Evolutionary conservation across 192 early-diverging fungal species (phyloP), one percentile per base, ranked within the genome.

Genomic region (Linnemannia zychae): DNA sequence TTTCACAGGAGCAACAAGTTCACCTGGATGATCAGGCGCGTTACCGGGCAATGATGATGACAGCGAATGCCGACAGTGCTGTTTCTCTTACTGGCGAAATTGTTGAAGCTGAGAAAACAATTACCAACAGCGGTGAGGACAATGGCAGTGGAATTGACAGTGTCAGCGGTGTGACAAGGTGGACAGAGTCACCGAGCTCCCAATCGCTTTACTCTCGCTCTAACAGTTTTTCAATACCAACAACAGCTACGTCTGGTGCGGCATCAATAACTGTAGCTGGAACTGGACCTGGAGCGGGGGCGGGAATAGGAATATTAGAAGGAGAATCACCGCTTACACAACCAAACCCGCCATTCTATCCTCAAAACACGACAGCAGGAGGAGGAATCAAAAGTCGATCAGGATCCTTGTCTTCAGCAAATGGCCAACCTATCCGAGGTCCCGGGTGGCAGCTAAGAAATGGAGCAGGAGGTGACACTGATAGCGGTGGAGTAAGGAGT

Each of bases 321-420:
- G 46, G 40, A n/a, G 22, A n/a, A 7, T 71, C 70, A 38, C 46
- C 70, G 28, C 24, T 71, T 12, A n/a, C 44, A n/a, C 70, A 31
- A 22, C 46, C 44, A 1, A 52, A n/a, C 18, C 20, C 15, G 4
- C 9, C 40, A 9, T 48, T n/a, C 28, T 47, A 63, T 18, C 50
- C 50, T 2, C 50, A 52, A 52, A 52, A 52, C 5, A 18, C 22
- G 24, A 7, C 22, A 57, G 1, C 3, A 63, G 57, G 24, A 33
- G 57, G 57, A 16, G 44, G 40, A 20, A 28, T 57, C 24, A 75
- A 68, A 17, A 74, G 69, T 40, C 74, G 74, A 1, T 81, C 80
- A 11, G 80, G 67, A 49, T 81, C 80, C 16, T 1, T 72, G 3
- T 72, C 80, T 0, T 74, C 79, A 0, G 47, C 22, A 37, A 22